A percentile compares a stretch with the other conserved stretches of the same genome.
These are phyloP conservation scores for Bryum argenteum DNA, from an alignment of 225 moss, liverwort and hornwort species.

Conservation along the genomic window DNA sequence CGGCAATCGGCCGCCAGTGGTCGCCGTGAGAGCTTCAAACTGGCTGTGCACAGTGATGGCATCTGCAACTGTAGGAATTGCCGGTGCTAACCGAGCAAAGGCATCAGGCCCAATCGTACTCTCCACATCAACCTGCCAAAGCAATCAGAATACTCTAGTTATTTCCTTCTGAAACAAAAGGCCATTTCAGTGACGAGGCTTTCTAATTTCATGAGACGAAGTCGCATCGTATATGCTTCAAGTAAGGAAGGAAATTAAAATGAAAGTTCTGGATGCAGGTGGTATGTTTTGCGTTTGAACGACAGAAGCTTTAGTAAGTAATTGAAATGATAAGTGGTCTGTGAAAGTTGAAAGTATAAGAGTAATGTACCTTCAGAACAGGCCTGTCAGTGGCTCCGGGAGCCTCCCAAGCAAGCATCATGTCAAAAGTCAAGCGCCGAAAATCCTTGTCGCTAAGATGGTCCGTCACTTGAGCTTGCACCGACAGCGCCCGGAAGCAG, in stretches of 20 bases:
- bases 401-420: slow-evolving; percentile 99
- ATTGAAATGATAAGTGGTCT: no score
- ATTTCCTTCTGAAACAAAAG: no score
- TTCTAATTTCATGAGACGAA: no score
- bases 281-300: no score
- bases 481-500: slow-evolving; percentile 90
- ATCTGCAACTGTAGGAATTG: slow-evolving; percentile 86
- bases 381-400: slow-evolving; percentile 87
- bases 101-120: slow-evolving; percentile 86
- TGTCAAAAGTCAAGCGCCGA: slow-evolving; percentile 86
- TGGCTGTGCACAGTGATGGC: slow-evolving; percentile 88
- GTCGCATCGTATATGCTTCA: no score
- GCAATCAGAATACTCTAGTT: not conserved
- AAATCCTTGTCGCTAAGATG: slow-evolving; percentile 83
- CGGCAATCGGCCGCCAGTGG: slow-evolving; percentile 74
- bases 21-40: slow-evolving; percentile 83
- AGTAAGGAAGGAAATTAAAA: no score
- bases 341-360: no score
- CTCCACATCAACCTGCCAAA: slow-evolving; percentile 80
- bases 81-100: slow-evolving; percentile 86
- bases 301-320: no score
- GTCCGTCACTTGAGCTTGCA: slow-evolving; percentile 80
- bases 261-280: no score
- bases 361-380: slow-evolving; percentile 63
- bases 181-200: no score